These are phyloP conservation scores for Calonectria naviculata DNA, from an alignment of 2,329 filamentous ascomycete species.

Conservation along the genomic window DNA sequence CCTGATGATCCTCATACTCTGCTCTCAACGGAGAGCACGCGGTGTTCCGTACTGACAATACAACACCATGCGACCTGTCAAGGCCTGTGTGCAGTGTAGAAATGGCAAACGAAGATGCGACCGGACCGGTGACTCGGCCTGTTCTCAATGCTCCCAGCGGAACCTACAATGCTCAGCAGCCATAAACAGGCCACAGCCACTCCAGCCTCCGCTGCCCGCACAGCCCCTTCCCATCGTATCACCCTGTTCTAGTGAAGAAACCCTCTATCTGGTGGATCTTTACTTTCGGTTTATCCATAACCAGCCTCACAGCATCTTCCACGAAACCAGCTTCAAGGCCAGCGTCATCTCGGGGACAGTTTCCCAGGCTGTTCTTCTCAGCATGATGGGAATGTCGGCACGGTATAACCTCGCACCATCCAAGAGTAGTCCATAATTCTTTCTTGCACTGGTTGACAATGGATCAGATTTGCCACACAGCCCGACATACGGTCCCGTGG, in stretches of 20 bases:
- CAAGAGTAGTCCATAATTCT: not conserved
- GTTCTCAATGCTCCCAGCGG: slow-evolving; percentile 29
- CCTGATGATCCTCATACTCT: not conserved
- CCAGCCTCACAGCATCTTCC: slow-evolving; percentile 37
- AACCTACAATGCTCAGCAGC: slow-evolving; percentile 23
- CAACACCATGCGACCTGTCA: slow-evolving; percentile 31
- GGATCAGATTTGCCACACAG: slow-evolving; percentile 19
- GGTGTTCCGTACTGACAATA: no score
- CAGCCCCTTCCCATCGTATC: not conserved
- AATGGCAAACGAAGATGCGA: slow-evolving; percentile 33
- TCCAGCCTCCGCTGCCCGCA: not conserved
- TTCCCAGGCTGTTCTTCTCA: slow-evolving; percentile 28
- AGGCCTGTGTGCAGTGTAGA: slow-evolving; percentile 32
- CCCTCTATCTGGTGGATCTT: slow-evolving; percentile 25
- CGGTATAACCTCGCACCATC: slow-evolving; percentile 21
- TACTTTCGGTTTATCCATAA: slow-evolving; percentile 37
- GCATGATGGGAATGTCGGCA: slow-evolving; percentile 36
- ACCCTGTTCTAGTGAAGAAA: not conserved
- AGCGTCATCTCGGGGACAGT: slow-evolving; percentile 21
- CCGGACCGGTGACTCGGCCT: not conserved
- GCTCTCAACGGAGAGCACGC: no score
- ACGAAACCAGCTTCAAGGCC: slow-evolving; percentile 28
- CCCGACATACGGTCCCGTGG: slow-evolving; percentile 29
- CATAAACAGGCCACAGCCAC: not conserved
- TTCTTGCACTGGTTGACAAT: not conserved